phyloP scores from a whole-genome alignment of 1,284 basidiomycete genomes.

The Golubevia sp. region DNA sequence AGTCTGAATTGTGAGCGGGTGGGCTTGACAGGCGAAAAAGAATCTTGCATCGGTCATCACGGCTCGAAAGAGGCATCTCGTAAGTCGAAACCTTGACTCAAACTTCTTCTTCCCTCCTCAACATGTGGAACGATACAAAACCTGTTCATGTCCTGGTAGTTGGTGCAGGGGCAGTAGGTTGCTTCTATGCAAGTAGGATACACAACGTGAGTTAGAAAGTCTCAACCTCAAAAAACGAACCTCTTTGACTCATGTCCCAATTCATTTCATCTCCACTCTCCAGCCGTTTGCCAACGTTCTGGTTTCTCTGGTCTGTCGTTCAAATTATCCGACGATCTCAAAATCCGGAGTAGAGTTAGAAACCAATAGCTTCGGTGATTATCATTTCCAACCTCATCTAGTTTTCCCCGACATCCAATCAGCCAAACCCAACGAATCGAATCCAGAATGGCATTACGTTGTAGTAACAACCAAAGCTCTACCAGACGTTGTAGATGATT shows the following conservation, averaged over 20 bases:
- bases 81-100: too few species aligned
- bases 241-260: background rate
- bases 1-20: too few species aligned
- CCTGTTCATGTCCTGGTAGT: too few species aligned
- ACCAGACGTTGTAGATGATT: conserved; percentile 62
- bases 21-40: too few species aligned
- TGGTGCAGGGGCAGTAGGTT: conserved; percentile 64
- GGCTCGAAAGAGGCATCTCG: too few species aligned
- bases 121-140: background rate
- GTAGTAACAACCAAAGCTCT: conserved; percentile 64
- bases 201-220: conserved; percentile 21
- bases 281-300: conserved; percentile 29
- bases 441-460: conserved; percentile 61
- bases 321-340: conserved; percentile 63
- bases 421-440: conserved; percentile 13
- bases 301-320: conserved; percentile 64
- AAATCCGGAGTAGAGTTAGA: conserved; percentile 56
- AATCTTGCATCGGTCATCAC: too few species aligned
- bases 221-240: conserved; percentile 10
- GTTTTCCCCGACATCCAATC: conserved; percentile 60
- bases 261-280: background rate
- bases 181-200: conserved; percentile 64
- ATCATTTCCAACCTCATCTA: conserved; percentile 60
- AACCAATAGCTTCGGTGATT: conserved; percentile 63
- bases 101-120: background rate